Conservation (phyloP, 23 red algal genomes). For the Gracilariopsis chorda region DNA sequence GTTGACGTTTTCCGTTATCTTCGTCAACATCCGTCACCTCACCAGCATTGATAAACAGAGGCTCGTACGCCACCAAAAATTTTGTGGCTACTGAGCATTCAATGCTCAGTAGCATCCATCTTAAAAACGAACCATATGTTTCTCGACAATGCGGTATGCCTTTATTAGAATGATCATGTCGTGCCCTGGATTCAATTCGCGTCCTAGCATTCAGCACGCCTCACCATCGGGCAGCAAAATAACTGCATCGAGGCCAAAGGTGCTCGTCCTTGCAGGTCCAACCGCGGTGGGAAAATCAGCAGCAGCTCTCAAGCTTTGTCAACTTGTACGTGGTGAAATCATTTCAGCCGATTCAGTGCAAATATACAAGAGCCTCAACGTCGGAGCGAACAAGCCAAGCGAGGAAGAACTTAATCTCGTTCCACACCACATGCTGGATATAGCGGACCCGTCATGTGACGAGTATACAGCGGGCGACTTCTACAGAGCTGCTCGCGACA, state of each 20-base stretch:
- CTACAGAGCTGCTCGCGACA: conserved; percentile 53
- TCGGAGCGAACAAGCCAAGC: conserved; percentile 89
- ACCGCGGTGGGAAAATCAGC: conserved; percentile 87
- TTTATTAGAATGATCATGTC: conserved; percentile 6
- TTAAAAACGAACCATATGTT: neutral
- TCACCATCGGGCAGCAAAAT: neutral
- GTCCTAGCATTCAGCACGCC: neutral
- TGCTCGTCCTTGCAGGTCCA: conserved; percentile 83
- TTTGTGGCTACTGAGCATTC: no score
- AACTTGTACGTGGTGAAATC: conserved; percentile 67
- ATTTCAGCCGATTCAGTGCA: conserved; percentile 94
- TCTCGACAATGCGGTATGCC: neutral
- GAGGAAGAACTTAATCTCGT: conserved; percentile 51
- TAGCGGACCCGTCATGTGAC: conserved; percentile 25
- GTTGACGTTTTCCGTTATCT: neutral
- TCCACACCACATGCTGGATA: conserved; percentile 77
- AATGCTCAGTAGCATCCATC: no score
- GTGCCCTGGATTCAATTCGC: neutral
- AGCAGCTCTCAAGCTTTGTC: conserved; percentile 63
- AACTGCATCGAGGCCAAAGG: conserved; percentile 25
- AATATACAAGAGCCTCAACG: conserved; percentile 66
- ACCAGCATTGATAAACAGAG: neutral
- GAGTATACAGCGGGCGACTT: conserved; percentile 73
- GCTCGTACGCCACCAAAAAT: no score
- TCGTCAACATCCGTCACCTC: neutral